These are phyloP conservation scores for Penicillium egyptiacum DNA, from an alignment of 495 filamentous ascomycete species.

Conservation along the genomic window DNA sequence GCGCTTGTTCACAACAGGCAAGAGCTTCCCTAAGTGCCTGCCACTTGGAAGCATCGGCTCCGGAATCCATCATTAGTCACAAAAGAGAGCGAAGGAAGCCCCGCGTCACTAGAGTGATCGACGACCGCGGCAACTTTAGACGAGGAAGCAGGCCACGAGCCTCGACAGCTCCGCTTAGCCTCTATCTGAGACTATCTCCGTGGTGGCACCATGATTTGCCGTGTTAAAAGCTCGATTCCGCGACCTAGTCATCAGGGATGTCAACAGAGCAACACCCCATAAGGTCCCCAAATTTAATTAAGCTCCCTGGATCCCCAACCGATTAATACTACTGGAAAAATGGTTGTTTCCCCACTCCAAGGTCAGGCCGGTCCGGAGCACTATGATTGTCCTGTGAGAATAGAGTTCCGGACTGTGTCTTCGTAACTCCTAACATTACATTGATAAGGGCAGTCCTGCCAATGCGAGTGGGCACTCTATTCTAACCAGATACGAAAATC, in stretches of 20 bases:
- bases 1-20: too few relatives aligned
- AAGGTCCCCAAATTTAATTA: not conserved
- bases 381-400: conserved; percentile 4
- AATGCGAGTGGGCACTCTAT: conserved; percentile 16
- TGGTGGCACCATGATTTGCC: conserved; percentile 2
- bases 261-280: not conserved
- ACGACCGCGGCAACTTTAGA: conserved; percentile 13
- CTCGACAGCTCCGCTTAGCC: conserved; percentile 6
- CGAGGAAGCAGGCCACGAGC: conserved; percentile 12
- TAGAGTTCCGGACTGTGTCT: conserved; percentile 8
- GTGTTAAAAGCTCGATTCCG: not conserved
- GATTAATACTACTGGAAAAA: conserved; percentile 3
- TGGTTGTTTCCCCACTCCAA: conserved; percentile 7
- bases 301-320: not conserved
- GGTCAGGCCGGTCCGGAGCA: conserved; percentile 7
- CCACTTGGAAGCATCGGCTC: not conserved
- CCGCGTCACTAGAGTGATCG: conserved; percentile 13
- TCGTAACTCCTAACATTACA: conserved; percentile 16
- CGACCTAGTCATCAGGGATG: too few relatives aligned
- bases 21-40: too few relatives aligned
- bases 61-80: conserved; percentile 10
- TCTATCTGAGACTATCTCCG: conserved; percentile 10
- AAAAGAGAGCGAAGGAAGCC: conserved; percentile 11
- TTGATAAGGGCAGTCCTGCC: conserved; percentile 13
- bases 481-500: conserved; percentile 13